These are phyloP conservation scores for Exophiala sp. DNA, from an alignment of 2,329 filamentous ascomycete genomes.

Conservation along the genomic window DNA sequence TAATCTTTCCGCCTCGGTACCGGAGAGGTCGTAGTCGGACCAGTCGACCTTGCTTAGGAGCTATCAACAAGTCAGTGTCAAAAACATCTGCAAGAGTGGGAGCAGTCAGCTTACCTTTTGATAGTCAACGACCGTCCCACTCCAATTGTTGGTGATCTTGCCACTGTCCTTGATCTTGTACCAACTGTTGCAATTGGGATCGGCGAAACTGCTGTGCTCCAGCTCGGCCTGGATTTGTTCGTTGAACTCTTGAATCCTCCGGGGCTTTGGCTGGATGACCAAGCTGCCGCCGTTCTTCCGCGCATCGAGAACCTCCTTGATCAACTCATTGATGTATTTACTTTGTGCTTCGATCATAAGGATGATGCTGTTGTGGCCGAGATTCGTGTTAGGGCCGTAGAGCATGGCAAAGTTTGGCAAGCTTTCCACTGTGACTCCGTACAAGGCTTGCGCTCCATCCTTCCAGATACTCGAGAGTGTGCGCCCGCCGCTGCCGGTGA, in stretches of 20 bases:
- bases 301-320: constrained; percentile 46
- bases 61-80: constrained; percentile 15
- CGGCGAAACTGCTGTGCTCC: constrained; percentile 45
- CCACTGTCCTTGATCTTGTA: constrained; percentile 51
- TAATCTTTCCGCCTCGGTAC: constrained; percentile 24
- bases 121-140: constrained; percentile 50
- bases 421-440: constrained; percentile 47
- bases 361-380: constrained; percentile 53
- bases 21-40: constrained; percentile 30
- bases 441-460: constrained; percentile 47
- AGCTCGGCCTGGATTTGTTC: constrained; percentile 33
- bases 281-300: constrained; percentile 38
- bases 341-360: constrained; percentile 58
- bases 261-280: constrained; percentile 41
- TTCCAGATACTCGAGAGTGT: constrained; percentile 49
- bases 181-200: constrained; percentile 51
- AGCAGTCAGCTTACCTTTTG: constrained; percentile 37
- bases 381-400: constrained; percentile 54
- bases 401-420: constrained; percentile 54
- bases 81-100: neutral
- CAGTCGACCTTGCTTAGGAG: constrained; percentile 30
- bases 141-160: constrained; percentile 54
- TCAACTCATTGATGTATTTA: constrained; percentile 49
- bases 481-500: constrained; percentile 43
- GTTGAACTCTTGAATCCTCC: constrained; percentile 21